phyloP scores from a whole-genome alignment of 495 filamentous ascomycete genomes.

The Penicillium roqueforti region DNA sequence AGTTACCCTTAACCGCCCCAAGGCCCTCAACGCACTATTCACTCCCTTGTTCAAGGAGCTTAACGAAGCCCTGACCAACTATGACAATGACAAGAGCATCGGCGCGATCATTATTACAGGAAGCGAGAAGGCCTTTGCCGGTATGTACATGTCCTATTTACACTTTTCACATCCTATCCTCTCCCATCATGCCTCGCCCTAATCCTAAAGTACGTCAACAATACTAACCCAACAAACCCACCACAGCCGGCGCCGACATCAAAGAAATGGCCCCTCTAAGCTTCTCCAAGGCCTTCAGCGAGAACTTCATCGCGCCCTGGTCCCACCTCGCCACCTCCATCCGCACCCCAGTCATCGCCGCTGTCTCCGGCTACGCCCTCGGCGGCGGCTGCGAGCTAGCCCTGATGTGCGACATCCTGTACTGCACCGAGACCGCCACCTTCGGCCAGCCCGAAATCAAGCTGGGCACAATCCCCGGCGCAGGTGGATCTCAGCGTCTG shows the following conservation, averaged over 20 bases:
- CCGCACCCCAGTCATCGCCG: conserved; percentile 89
- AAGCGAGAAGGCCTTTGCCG: conserved; percentile 80
- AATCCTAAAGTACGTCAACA: background rate
- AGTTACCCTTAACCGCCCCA: conserved; percentile 96
- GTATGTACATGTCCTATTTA: conserved; percentile 23
- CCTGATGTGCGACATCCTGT: conserved; percentile 95
- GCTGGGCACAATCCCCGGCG: conserved; percentile 86
- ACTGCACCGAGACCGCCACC: conserved; percentile 75
- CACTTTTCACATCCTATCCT: background rate
- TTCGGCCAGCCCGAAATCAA: conserved; percentile 98
- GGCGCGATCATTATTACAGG: conserved; percentile 84
- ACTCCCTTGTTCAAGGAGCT: conserved; percentile 85
- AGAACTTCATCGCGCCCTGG: conserved; percentile 92
- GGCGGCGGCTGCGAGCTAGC: conserved; percentile 96
- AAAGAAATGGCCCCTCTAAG: conserved; percentile 94
- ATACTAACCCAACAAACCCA: conserved; percentile 6
- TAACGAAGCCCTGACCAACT: conserved; percentile 70
- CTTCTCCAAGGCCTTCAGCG: conserved; percentile 78
- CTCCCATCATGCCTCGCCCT: background rate
- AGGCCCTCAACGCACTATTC: conserved; percentile 88
- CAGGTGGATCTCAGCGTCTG: conserved; percentile 86
- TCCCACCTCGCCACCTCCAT: conserved; percentile 72
- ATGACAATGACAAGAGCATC: conserved; percentile 66
- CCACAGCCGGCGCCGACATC: conserved; percentile 88
- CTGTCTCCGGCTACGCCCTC: conserved; percentile 89